Evolutionary conservation across 2,329 filamentous ascomycete genomes (phyloP), one percentile per base, ranked within the genome.

Genomic region (Cercospora zeina): DNA sequence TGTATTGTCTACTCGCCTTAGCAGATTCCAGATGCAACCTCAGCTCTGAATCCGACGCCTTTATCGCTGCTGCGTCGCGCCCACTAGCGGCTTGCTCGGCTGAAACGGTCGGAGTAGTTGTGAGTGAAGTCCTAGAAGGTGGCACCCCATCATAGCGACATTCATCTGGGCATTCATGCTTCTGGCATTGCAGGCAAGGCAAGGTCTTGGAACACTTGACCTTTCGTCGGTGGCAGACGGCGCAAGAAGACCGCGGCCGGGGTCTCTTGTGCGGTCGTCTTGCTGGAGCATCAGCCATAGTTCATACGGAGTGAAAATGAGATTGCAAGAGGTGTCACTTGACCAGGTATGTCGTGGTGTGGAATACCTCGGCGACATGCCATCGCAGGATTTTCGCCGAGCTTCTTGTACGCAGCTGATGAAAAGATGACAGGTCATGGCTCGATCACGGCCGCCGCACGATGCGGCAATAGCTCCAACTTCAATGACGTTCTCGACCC

Each of bases 141-240:
- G 55, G 59, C 16, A 62, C 14, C 6, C 64, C 64, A 50, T 63
- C 61, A 19, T 61, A 65, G 24, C 55, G 59, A 53, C 64, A 65
- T 7, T 62, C 50, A 27, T 63, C 54, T 51, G 34, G 27, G 31
- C 50, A 62, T 1, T 61, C 64, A 37, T 63, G 61, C 47, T 57
- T 61, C 30, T 57, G 47, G 11, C 64, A 65, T n/a, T 59, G 61
- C 1, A 59, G 58, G 21, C 64, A 65, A 2, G 64, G 64, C 5
- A 62, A 30, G 7, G 53, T 58, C 34, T 61, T 63, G 50, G 61
- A 58, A 47, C 64, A 65, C 37, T 59, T 61, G 24, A 63, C 53
- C 53, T 62, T 62, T 30, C 64, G 42, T 13, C 51, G 37, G 51
- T 63, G 61, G 37, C 64, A 65, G 16, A 65, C 30, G 11, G 61